phyloP scores from a whole-genome alignment of 2,329 filamentous ascomycete species.

The Macrophomina tecta region DNA sequence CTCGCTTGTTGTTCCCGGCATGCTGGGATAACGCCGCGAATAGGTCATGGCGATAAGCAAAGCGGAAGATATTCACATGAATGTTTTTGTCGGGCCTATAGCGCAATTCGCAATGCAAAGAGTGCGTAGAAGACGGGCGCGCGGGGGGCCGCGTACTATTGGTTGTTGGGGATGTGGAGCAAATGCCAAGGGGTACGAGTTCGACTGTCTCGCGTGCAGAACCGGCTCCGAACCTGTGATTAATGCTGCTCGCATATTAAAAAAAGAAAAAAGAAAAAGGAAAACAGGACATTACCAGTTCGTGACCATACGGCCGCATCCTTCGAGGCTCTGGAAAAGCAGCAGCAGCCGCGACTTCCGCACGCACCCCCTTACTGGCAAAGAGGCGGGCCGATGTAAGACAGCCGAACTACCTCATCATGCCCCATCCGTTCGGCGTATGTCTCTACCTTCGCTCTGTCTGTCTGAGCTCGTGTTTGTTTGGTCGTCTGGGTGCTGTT shows the following conservation, averaged over 20 bases:
- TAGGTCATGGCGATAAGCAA: neutral
- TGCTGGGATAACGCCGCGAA: neutral
- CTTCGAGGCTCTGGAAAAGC: neutral
- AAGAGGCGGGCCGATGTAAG: too few species aligned
- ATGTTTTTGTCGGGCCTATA: neutral
- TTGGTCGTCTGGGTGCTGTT: too few species aligned
- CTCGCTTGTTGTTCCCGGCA: neutral
- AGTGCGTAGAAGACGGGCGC: neutral
- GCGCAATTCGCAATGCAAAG: neutral
- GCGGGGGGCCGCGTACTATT: neutral
- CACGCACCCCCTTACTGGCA: neutral
- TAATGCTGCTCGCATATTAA: neutral
- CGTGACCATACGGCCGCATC: conserved; percentile 5
- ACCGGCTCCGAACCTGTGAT: neutral
- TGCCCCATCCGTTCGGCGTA: too few species aligned
- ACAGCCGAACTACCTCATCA: too few species aligned
- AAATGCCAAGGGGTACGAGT: too few species aligned
- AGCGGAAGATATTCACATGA: neutral
- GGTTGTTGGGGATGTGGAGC: neutral
- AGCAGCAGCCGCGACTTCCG: neutral
- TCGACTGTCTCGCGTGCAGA: neutral
- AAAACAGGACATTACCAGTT: neutral
- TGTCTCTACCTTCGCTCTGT: neutral
- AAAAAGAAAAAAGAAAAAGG: neutral
- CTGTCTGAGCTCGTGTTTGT: neutral